phyloP scores from a whole-genome alignment of 345 rosid species.

The Ricinus communis region DNA sequence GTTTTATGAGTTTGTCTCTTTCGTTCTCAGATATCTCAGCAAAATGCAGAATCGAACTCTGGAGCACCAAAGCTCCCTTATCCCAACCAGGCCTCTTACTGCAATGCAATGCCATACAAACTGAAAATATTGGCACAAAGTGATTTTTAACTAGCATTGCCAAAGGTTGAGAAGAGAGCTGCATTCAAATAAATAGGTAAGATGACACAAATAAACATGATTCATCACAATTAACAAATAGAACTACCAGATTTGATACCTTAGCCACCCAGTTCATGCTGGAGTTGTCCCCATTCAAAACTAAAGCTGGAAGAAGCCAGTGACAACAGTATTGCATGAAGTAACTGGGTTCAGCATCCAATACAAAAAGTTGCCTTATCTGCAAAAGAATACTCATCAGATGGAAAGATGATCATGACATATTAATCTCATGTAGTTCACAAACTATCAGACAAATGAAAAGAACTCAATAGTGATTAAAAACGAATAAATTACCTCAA shows the following conservation, averaged over 20 bases:
- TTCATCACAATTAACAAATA: not conserved
- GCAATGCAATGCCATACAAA: conserved; percentile 75
- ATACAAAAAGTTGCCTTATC: conserved; percentile 67
- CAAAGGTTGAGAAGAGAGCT: conserved; percentile 69
- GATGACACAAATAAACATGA: not conserved
- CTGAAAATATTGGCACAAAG: conserved; percentile 84
- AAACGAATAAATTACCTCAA: conserved; percentile 59
- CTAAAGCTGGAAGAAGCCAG: conserved; percentile 91
- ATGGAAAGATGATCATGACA: not conserved
- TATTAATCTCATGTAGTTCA: not conserved
- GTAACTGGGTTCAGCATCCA: conserved; percentile 61
- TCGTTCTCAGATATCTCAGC: conserved; percentile 72
- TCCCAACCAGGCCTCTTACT: conserved; percentile 58
- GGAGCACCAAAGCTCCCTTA: conserved; percentile 67
- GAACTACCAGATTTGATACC: conserved; percentile 32
- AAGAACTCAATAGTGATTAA: conserved; percentile 10
- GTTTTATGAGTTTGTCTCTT: conserved; percentile 82
- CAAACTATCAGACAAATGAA: conserved; percentile 12
- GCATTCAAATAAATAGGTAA: conserved; percentile 35
- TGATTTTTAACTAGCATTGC: conserved; percentile 56
- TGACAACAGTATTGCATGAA: conserved; percentile 77
- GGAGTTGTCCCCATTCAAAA: conserved; percentile 56
- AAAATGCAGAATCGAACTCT: conserved; percentile 55
- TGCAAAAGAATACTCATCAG: conserved; percentile 31
- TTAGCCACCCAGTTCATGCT: conserved; percentile 72